Percentiles rank a stretch among this genome's conserved stretches.
phyloP scores from a whole-genome alignment of 768 basidiomycete species.

The Suillus variegatus region DNA sequence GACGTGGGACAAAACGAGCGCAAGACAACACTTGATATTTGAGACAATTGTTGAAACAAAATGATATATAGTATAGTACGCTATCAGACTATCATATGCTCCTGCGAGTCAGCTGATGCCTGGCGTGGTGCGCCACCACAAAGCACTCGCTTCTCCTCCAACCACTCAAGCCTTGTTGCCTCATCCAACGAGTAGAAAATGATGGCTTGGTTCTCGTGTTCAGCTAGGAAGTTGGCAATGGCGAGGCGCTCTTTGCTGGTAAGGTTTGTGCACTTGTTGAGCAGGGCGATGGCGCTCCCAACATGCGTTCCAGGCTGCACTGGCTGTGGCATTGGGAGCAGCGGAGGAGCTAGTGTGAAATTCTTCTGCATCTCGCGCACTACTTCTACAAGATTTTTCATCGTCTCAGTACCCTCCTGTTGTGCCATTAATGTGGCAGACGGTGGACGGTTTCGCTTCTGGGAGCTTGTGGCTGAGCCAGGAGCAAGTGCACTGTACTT shows the following conservation, averaged over 20 bases:
- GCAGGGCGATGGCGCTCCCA: no score
- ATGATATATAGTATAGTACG: no score
- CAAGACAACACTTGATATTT: no score
- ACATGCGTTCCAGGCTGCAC: not conserved
- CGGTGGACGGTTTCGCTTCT: not conserved
- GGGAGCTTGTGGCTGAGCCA: not conserved
- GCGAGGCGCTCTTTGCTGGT: no score
- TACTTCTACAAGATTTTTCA: not conserved
- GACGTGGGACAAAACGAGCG: no score
- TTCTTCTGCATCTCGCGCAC: not conserved
- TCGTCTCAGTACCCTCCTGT: no score
- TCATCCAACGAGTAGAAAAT: not conserved
- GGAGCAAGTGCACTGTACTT: not conserved
- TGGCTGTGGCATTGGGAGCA: not conserved
- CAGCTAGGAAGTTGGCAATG: no score
- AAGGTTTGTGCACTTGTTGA: no score
- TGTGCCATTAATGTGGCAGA: not conserved
- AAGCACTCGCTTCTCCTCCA: not conserved
- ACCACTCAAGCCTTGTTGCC: not conserved
- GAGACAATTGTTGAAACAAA: no score
- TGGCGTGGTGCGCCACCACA: not conserved
- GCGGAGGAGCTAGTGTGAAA: not conserved
- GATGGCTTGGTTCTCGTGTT: not conserved
- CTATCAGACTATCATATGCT: no score
- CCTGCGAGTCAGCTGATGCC: no score